Percentiles rank a stretch among this genome's conserved stretches.
Conservation (phyloP, 306 rosid genomes). For the Prunus salicina region DNA sequence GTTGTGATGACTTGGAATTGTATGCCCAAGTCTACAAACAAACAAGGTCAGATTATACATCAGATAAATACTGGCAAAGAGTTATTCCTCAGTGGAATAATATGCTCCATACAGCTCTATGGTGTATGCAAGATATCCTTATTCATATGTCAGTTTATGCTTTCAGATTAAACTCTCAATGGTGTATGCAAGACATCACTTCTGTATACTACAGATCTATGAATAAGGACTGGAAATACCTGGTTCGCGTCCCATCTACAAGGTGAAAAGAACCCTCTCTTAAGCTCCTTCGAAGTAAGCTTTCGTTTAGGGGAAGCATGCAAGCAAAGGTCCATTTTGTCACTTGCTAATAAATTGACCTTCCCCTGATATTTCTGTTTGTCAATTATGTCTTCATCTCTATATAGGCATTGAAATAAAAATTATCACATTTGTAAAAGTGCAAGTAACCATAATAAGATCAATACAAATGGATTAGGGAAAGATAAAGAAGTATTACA, state of each 20-base stretch:
- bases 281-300: conserved; percentile 57
- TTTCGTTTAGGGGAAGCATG: conserved; percentile 64
- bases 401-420: conserved; percentile 22
- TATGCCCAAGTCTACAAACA: too few relatives aligned
- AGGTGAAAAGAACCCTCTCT: conserved; percentile 64
- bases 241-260: conserved; percentile 70
- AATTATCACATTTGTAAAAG: conserved; percentile 14
- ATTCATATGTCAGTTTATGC: too few relatives aligned
- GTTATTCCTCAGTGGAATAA: neutral
- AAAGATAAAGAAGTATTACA: conserved; percentile 46
- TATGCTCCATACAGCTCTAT: neutral
- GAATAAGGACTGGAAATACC: conserved; percentile 34
- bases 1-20: too few relatives aligned
- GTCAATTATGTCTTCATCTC: conserved; percentile 43
- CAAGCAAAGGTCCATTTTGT: conserved; percentile 53
- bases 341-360: conserved; percentile 51
- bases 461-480: conserved; percentile 15
- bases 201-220: neutral
- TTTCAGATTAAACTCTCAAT: neutral
- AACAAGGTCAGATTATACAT: too few relatives aligned
- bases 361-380: conserved; percentile 54
- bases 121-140: neutral
- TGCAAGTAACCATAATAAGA: conserved; percentile 3
- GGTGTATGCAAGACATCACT: neutral
- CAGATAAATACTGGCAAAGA: neutral